Conservation (phyloP, 2,329 filamentous ascomycete genomes). For the Penicillium sp. region DNA sequence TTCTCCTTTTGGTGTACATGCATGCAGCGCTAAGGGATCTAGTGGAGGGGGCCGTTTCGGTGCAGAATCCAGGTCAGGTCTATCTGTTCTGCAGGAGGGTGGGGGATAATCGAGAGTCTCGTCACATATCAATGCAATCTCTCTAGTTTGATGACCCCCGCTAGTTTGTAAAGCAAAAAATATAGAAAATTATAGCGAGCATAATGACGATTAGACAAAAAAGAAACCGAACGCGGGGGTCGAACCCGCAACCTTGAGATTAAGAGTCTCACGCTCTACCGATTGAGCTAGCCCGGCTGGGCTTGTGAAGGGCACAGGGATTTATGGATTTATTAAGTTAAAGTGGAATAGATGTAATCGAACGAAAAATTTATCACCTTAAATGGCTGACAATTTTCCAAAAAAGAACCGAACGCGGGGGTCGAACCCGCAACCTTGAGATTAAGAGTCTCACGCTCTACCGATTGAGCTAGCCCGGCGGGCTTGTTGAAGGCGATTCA, state of each 20-base stretch:
- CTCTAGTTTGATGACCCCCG: background rate
- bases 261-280: conserved; percentile 54
- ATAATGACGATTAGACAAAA: background rate
- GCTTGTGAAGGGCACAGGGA: background rate
- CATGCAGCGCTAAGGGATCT: conserved; percentile 8
- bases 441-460: conserved; percentile 54
- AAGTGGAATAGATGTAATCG: background rate
- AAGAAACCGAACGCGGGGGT: conserved; percentile 40
- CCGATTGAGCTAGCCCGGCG: conserved; percentile 53
- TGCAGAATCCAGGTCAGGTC: background rate
- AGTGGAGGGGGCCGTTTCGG: background rate
- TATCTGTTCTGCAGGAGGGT: conserved; percentile 5
- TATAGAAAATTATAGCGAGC: background rate
- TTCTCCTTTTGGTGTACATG: background rate
- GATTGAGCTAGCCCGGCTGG: conserved; percentile 52
- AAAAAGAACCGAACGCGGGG: conserved; percentile 41
- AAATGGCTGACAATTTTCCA: background rate
- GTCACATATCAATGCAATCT: background rate
- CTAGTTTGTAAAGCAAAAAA: background rate
- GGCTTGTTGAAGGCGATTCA: conserved; percentile 4
- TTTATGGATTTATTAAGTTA: background rate
- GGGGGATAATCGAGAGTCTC: background rate
- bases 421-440: conserved; percentile 45
- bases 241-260: conserved; percentile 45
- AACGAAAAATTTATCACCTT: background rate